These are phyloP conservation scores for Gossypium arboreum DNA, from an alignment of 345 rosid genomes.

Conservation along the genomic window DNA sequence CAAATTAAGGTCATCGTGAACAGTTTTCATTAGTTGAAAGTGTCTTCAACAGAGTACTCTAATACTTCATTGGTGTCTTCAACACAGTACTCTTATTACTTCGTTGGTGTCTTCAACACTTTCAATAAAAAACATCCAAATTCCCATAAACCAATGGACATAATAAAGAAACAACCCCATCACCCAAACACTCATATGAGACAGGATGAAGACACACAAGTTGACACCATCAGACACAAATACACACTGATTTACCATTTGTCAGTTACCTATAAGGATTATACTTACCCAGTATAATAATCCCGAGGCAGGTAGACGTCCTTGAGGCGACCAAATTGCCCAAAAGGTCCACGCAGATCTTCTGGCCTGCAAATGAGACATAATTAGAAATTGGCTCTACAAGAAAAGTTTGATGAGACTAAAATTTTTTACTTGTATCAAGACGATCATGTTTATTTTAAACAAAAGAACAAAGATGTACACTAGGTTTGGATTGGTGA, in stretches of 20 bases:
- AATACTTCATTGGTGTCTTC: slow-evolving; percentile 45
- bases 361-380: slow-evolving; percentile 54
- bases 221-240: background rate
- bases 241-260: slow-evolving; percentile 2
- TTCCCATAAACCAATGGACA: too few species aligned
- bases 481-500: background rate
- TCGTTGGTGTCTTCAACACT: slow-evolving; percentile 72
- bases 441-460: background rate
- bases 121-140: slow-evolving; percentile 27
- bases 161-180: slow-evolving; percentile 19
- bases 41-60: slow-evolving; percentile 33
- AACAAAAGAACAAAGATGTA: background rate
- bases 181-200: slow-evolving; percentile 3
- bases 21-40: slow-evolving; percentile 36
- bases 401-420: background rate
- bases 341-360: slow-evolving; percentile 76
- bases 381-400: background rate
- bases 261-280: background rate
- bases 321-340: slow-evolving; percentile 77
- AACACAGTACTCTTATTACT: slow-evolving; percentile 49
- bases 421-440: background rate
- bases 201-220: slow-evolving; percentile 7
- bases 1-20: slow-evolving; percentile 41
- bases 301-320: slow-evolving; percentile 89
- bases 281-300: slow-evolving; percentile 76